These are phyloP conservation scores for Acorus calamus DNA, from an alignment of 106 monocot genomes.

Conservation along the genomic window DNA sequence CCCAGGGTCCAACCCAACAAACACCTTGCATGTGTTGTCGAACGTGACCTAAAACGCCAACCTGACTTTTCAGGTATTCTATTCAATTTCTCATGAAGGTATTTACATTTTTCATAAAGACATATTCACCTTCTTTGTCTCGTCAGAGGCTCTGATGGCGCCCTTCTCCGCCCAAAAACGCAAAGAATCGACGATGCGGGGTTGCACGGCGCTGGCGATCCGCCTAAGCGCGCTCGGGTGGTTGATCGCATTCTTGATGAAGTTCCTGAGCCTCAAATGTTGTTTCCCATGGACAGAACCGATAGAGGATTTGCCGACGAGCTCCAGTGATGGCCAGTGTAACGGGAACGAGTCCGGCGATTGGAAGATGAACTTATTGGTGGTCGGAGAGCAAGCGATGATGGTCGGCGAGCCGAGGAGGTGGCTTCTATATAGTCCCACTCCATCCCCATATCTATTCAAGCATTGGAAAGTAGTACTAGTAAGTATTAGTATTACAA, in stretches of 20 bases:
- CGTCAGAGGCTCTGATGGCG: conserved; percentile 7
- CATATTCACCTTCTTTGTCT: conserved; percentile 3
- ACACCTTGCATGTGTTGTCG: conserved; percentile 15
- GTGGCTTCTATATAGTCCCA: conserved; percentile 9
- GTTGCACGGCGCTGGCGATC: conserved; percentile 13
- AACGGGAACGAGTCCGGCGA: not conserved
- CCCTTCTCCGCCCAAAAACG: conserved; percentile 18
- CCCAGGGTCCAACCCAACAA: conserved; percentile 16
- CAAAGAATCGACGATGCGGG: conserved; percentile 5
- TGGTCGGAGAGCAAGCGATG: conserved; percentile 21
- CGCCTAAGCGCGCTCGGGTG: conserved; percentile 3
- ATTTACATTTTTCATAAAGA: too few relatives aligned
- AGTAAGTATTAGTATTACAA: too few relatives aligned
- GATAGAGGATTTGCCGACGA: conserved; percentile 6
- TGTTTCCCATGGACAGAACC: conserved; percentile 10
- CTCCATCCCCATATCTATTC: not conserved
- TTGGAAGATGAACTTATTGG: conserved; percentile 16
- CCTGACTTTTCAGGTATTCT: too few relatives aligned
- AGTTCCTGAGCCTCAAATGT: conserved; percentile 9
- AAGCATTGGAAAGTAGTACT: too few relatives aligned
- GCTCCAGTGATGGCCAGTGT: conserved; percentile 11
- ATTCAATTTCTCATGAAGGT: too few relatives aligned
- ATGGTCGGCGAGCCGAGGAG: conserved; percentile 13
- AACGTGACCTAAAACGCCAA: conserved; percentile 13
- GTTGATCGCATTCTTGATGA: conserved; percentile 12